A percentile compares a stretch with the other conserved stretches of the same genome.
Evolutionary conservation across 345 rosid genomes (phyloP).

Genomic region (Camelina hispida): DNA sequence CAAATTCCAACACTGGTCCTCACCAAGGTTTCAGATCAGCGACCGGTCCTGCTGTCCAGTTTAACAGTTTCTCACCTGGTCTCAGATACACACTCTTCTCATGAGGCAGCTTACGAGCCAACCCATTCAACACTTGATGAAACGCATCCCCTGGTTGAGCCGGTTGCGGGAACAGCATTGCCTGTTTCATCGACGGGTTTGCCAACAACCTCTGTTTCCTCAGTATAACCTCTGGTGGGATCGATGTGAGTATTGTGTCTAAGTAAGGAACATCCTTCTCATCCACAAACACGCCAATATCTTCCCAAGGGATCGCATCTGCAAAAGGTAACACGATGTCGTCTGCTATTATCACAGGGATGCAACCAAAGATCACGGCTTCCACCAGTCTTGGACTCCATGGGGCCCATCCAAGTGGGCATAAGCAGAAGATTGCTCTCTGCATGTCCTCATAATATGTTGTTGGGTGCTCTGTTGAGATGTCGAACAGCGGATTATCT

Average conservation of each 20-base stretch:
- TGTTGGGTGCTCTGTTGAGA: conserved; percentile 95
- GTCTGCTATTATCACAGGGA: conserved; percentile 98
- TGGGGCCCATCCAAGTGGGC: conserved; percentile 99
- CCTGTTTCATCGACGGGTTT: conserved; percentile 97
- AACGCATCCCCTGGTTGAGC: conserved; percentile 96
- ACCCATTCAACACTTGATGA: conserved; percentile 94
- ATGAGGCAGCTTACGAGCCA: conserved; percentile 93
- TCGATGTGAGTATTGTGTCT: conserved; percentile 88
- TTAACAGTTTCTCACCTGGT: conserved; percentile 67
- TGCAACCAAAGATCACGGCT: conserved; percentile 99
- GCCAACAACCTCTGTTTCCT: conserved; percentile 96
- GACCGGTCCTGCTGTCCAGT: conserved; percentile 95
- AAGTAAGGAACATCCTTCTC: conserved; percentile 92
- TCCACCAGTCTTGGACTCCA: conserved; percentile 99
- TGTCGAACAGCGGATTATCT: conserved; percentile 93
- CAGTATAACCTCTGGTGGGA: conserved; percentile 83
- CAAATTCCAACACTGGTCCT: conserved; percentile 13
- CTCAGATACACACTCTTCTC: conserved; percentile 61
- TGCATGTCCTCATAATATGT: conserved; percentile 99
- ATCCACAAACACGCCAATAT: conserved; percentile 90
- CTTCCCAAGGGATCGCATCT: conserved; percentile 99
- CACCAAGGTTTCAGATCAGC: conserved; percentile 99
- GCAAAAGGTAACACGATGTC: conserved; percentile 97
- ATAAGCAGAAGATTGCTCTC: conserved; percentile 91
- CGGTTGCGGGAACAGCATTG: conserved; percentile 95